A percentile compares a stretch with the other conserved stretches of the same genome.
Conservation (phyloP, 2,329 filamentous ascomycete genomes). For the Neofusicoccum sp. region DNA sequence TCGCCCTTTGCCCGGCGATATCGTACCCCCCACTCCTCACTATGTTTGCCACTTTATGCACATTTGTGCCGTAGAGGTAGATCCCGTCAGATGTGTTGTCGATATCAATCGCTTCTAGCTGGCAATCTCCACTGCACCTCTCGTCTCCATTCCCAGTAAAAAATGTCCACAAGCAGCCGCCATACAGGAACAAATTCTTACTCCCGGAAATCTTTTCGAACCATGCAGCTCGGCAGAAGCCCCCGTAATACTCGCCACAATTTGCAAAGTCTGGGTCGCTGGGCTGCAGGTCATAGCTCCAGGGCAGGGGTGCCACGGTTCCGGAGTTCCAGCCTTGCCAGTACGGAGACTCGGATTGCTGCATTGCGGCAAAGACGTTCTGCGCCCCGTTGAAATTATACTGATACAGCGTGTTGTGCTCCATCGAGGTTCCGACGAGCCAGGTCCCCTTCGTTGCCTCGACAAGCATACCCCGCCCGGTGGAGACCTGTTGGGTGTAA, state of each 20-base stretch:
- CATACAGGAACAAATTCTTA: slow-evolving; percentile 7
- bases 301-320: slow-evolving; percentile 40
- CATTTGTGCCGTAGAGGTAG: slow-evolving; percentile 13
- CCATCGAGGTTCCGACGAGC: slow-evolving; percentile 53
- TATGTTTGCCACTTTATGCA: slow-evolving; percentile 14
- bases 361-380: slow-evolving; percentile 52
- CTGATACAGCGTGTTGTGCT: slow-evolving; percentile 56
- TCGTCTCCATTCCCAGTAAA: not conserved
- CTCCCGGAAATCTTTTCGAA: not conserved
- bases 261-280: slow-evolving; percentile 32
- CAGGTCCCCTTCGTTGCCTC: slow-evolving; percentile 53
- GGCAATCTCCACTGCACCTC: not conserved
- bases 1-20: not conserved
- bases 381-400: slow-evolving; percentile 51
- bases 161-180: slow-evolving; percentile 16
- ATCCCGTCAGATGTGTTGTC: not conserved
- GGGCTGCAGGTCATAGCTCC: slow-evolving; percentile 35
- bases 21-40: not conserved
- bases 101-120: slow-evolving; percentile 5
- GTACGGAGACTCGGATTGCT: slow-evolving; percentile 58
- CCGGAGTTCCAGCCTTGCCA: slow-evolving; percentile 29
- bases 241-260: slow-evolving; percentile 20
- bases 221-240: slow-evolving; percentile 19
- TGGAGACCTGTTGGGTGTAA: slow-evolving; percentile 43
- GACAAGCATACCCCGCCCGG: slow-evolving; percentile 49